Percentiles rank a stretch among this genome's conserved stretches.
Conservation (phyloP, 192 early-diverging fungal genomes). For the Umbelopsis sp. region DNA sequence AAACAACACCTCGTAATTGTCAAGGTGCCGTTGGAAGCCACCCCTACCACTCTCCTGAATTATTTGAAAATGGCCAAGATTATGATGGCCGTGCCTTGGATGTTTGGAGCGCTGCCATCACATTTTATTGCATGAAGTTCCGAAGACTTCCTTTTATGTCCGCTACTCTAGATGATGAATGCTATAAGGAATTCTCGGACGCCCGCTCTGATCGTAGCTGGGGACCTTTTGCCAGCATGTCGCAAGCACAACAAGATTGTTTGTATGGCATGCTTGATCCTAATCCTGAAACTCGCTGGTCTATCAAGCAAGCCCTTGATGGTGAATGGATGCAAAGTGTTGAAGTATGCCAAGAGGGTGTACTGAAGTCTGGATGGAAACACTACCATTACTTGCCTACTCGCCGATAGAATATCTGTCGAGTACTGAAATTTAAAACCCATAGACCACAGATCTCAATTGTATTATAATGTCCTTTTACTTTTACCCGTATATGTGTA, state of each 20-base stretch:
- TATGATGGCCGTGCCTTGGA: slow-evolving; percentile 91
- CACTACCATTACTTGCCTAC: slow-evolving; percentile 19
- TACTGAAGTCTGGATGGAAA: slow-evolving; percentile 34
- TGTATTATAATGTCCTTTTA: no score
- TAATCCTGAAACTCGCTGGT: slow-evolving; percentile 47
- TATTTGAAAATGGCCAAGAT: slow-evolving; percentile 62
- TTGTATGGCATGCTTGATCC: slow-evolving; percentile 43
- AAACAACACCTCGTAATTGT: slow-evolving; percentile 69
- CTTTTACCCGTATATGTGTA: no score
- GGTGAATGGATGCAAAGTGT: slow-evolving; percentile 43
- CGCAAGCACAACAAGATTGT: slow-evolving; percentile 34
- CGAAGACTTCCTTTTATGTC: slow-evolving; percentile 48
- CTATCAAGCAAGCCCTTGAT: slow-evolving; percentile 39
- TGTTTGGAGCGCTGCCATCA: slow-evolving; percentile 90
- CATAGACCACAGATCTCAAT: no score
- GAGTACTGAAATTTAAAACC: no score
- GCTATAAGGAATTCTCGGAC: background rate
- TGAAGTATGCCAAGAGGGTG: slow-evolving; percentile 46
- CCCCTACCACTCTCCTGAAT: slow-evolving; percentile 96
- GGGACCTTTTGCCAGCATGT: slow-evolving; percentile 4
- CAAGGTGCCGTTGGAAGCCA: slow-evolving; percentile 90
- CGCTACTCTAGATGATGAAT: background rate
- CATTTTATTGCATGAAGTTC: slow-evolving; percentile 83
- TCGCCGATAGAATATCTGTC: background rate
- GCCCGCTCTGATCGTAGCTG: background rate